Evolutionary conservation across 129 eudicot genomes (phyloP), one percentile per base, ranked within the genome.

Genomic region (Artemisia argyi): DNA sequence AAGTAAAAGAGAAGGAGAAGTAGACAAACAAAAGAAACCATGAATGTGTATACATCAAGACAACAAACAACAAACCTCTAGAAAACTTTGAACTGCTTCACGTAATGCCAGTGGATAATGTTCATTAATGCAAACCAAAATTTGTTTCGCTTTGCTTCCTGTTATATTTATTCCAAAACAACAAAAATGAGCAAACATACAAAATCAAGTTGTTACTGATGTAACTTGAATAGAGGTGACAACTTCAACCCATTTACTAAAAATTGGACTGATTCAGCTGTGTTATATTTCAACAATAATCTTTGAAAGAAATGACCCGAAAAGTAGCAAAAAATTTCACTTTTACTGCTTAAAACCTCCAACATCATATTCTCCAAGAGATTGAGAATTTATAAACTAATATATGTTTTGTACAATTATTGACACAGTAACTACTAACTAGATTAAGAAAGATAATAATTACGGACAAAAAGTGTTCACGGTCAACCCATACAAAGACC

Each of bases 41-140:
- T 11, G 9, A 39, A 39, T 39, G 46, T 7, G 46, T 39, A 39
- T 39, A 39, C 46, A 39, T 39, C 46, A 39, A 39, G 46, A 39
- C 46, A 39, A 39, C 46, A 52, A 60, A 68, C 13, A 61, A 72
- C 71, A 72, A 62, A 91, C 97, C 91, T 85, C 76, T 68, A 92
- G 35, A 64, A 80, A 85, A 50, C 74, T 79, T 63, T 78, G 80
- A 80, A 87, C 77, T 65, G 96, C 85, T 73, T 77, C 79, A 9
- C 87, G 87, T 67, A 83, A 76, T 76, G 85, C 96, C 69, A 50
- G 26, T 30, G 89, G 86, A 80, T 90, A 85, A 19, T 81, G 86
- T 61, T 80, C 84, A 54, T 80, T 72, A n/a, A 93, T 62, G 52
- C 84, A 78, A 9, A 63, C 61, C 81, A 90, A 85, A 68, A 90